These are phyloP conservation scores for Acorus gramineus DNA, from an alignment of 106 monocot species.

Conservation along the genomic window DNA sequence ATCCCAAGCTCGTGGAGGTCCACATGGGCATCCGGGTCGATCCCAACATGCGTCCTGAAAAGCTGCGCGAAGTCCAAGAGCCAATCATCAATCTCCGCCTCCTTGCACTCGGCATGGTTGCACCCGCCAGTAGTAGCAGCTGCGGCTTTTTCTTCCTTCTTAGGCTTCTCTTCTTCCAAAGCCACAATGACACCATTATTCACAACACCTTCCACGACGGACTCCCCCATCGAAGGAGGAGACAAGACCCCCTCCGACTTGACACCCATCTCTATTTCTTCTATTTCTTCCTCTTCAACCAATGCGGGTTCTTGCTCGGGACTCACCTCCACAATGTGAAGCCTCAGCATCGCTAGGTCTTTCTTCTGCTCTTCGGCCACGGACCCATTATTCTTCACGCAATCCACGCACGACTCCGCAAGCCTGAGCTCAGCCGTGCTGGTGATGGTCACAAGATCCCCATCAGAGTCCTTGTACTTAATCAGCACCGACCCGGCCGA, in stretches of 20 bases:
- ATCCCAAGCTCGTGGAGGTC: conserved; percentile 92
- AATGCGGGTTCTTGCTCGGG: conserved; percentile 64
- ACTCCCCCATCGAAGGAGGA: conserved; percentile 13
- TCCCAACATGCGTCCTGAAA: conserved; percentile 89
- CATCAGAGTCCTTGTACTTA: conserved; percentile 80
- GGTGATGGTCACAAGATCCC: conserved; percentile 86
- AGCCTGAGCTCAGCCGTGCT: conserved; percentile 61
- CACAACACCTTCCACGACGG: conserved; percentile 1
- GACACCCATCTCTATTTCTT: conserved; percentile 1
- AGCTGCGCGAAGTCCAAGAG: conserved; percentile 85
- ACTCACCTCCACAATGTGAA: conserved; percentile 83
- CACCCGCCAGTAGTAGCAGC: conserved; percentile 33
- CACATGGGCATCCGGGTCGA: conserved; percentile 89
- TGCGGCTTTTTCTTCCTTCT: conserved; percentile 6
- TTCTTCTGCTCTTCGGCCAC: conserved; percentile 2
- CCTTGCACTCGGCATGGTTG: conserved; percentile 73
- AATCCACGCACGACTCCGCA: conserved; percentile 44
- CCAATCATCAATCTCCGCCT: conserved; percentile 95
- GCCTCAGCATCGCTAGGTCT: conserved; percentile 38
- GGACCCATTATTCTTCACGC: neutral
- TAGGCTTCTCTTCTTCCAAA: conserved; percentile 17
- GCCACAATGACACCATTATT: conserved; percentile 11
- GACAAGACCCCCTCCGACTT: conserved; percentile 21
- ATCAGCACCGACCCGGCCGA: conserved; percentile 70
- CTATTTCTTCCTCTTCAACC: conserved; percentile 38